Percentiles rank a stretch among this genome's conserved stretches.
phyloP scores from a whole-genome alignment of 768 basidiomycete genomes.

The Rhodocollybia butyracea region DNA sequence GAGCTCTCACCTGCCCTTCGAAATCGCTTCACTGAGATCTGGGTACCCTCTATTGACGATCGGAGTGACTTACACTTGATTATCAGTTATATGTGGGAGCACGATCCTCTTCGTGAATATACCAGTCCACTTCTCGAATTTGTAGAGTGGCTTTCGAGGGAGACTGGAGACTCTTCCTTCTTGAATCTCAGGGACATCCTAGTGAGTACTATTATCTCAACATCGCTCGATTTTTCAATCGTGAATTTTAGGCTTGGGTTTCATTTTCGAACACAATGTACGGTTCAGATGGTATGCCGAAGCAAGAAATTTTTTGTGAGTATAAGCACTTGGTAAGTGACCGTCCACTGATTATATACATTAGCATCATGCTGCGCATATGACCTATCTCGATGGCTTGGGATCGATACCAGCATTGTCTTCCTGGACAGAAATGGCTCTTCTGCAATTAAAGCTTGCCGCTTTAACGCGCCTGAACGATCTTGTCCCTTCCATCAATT shows the following conservation, averaged over 20 bases:
- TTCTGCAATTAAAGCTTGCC: conserved; percentile 60
- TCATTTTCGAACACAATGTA: conserved; percentile 72
- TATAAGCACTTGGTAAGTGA: background rate
- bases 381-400: conserved; percentile 90
- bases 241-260: conserved; percentile 75
- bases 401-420: conserved; percentile 73
- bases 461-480: conserved; percentile 52
- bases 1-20: conserved; percentile 95
- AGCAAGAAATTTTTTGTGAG: conserved; percentile 68
- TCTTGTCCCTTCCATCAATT: conserved; percentile 47
- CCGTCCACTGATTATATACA: background rate
- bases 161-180: conserved; percentile 59
- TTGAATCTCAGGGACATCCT: conserved; percentile 85
- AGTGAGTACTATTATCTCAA: conserved; percentile 39
- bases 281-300: conserved; percentile 28
- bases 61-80: conserved; percentile 76
- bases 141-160: conserved; percentile 69
- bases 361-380: conserved; percentile 89
- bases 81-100: conserved; percentile 64
- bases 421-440: conserved; percentile 53
- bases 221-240: background rate
- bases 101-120: conserved; percentile 47
- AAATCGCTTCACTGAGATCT: conserved; percentile 98
- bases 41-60: conserved; percentile 86
- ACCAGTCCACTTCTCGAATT: conserved; percentile 73